These are phyloP conservation scores for Dillenia suffruticosa DNA, from an alignment of 164 flowering plant species.

Conservation along the genomic window DNA sequence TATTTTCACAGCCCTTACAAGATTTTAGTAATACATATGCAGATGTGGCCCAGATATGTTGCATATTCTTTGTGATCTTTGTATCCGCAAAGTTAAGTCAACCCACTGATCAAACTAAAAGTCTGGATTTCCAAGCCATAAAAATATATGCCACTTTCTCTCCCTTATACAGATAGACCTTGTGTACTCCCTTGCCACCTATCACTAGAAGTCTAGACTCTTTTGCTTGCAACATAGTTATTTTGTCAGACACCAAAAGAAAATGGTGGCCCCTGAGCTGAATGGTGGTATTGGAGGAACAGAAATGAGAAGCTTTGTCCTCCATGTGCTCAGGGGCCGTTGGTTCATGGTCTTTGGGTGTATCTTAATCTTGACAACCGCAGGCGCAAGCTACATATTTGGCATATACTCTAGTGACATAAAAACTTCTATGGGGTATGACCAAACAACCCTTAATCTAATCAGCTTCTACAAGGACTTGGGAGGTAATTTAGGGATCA, in stretches of 20 bases:
- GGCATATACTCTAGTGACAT: slow-evolving; percentile 55
- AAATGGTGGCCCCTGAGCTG: slow-evolving; percentile 1
- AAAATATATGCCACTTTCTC: no score
- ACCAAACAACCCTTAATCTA: slow-evolving; percentile 64
- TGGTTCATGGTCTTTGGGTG: slow-evolving; percentile 74
- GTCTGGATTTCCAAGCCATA: no score
- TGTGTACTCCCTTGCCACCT: no score
- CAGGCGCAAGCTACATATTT: slow-evolving; percentile 66
- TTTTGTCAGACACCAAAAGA: slow-evolving; percentile 10
- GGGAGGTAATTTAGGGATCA: slow-evolving; percentile 60
- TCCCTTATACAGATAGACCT: no score
- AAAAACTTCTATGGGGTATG: slow-evolving; percentile 48
- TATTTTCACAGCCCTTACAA: no score
- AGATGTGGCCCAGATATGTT: no score
- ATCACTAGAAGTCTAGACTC: no score
- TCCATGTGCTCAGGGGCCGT: slow-evolving; percentile 31
- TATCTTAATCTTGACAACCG: slow-evolving; percentile 50
- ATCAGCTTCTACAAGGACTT: slow-evolving; percentile 72
- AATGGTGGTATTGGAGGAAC: slow-evolving; percentile 2
- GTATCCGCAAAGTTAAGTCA: no score
- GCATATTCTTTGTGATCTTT: no score
- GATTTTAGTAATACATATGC: no score
- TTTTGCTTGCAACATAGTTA: neutral
- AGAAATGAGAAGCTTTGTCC: neutral
- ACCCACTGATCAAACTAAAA: no score